Evolutionary conservation across 192 early-diverging fungal genomes (phyloP).

Genomic region (Kappamyces sp.): DNA sequence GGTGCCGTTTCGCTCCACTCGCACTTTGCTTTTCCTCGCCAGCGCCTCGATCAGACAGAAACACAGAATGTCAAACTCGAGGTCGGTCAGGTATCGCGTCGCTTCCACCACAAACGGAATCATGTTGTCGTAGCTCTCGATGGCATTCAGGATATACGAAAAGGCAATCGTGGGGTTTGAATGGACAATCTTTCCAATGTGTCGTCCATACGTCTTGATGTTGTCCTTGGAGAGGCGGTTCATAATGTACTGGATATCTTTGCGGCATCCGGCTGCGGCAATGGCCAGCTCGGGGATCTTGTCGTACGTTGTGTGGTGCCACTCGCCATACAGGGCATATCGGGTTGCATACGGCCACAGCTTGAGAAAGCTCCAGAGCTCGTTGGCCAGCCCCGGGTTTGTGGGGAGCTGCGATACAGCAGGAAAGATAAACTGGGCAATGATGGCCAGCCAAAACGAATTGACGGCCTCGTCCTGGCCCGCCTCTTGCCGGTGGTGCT

Average conservation of each 20-base stretch:
- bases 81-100: conserved; percentile 64
- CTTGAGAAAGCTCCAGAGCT: conserved; percentile 64
- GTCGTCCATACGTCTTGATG: conserved; percentile 63
- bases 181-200: conserved; percentile 67
- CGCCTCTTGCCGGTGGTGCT: conserved; percentile 13
- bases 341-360: conserved; percentile 53
- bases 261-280: conserved; percentile 37
- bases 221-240: conserved; percentile 68
- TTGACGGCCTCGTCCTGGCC: conserved; percentile 16
- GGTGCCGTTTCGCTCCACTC: conserved; percentile 60
- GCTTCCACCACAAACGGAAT: conserved; percentile 68
- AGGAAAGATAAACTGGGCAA: conserved; percentile 56
- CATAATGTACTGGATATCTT: conserved; percentile 56
- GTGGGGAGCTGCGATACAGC: conserved; percentile 51
- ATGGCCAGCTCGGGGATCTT: conserved; percentile 49
- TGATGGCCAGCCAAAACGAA: conserved; percentile 39
- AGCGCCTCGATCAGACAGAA: conserved; percentile 66
- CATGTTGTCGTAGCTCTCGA: conserved; percentile 72
- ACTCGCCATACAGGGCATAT: conserved; percentile 72
- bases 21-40: conserved; percentile 44
- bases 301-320: conserved; percentile 58
- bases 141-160: conserved; percentile 55
- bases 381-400: conserved; percentile 60
- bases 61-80: conserved; percentile 68
- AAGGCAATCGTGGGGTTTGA: conserved; percentile 72